phyloP scores from a whole-genome alignment of 2,329 filamentous ascomycete species.

The Trichoderma sp. region DNA sequence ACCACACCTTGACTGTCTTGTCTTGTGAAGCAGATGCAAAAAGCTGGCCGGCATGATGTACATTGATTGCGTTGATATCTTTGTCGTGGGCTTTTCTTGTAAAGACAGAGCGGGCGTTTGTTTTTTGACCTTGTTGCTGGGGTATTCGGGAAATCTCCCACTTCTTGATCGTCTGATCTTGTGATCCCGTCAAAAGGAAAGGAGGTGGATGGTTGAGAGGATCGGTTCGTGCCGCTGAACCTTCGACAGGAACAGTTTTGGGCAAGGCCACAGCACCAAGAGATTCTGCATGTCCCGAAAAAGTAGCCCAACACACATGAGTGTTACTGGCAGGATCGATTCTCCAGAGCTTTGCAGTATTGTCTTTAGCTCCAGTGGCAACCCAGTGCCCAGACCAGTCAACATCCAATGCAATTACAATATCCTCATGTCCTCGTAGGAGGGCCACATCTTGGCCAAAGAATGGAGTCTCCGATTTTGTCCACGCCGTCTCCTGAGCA shows the following conservation, averaged over 20 bases:
- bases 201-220: slow-evolving; percentile 78
- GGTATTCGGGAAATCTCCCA: slow-evolving; percentile 74
- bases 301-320: slow-evolving; percentile 76
- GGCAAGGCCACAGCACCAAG: slow-evolving; percentile 87
- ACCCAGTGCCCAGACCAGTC: slow-evolving; percentile 99
- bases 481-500: slow-evolving; percentile 28
- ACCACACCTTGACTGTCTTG: slow-evolving; percentile 96
- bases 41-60: slow-evolving; percentile 71
- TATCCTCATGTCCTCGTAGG: slow-evolving; percentile 89
- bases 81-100: slow-evolving; percentile 98
- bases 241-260: slow-evolving; percentile 64
- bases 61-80: slow-evolving; percentile 93
- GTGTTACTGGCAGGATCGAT: slow-evolving; percentile 74
- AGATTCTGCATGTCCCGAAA: slow-evolving; percentile 92
- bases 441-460: slow-evolving; percentile 89
- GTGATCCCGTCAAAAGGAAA: slow-evolving; percentile 88
- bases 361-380: slow-evolving; percentile 94
- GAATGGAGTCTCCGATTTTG: slow-evolving; percentile 50
- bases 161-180: slow-evolving; percentile 92
- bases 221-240: slow-evolving; percentile 69
- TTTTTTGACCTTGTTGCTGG: slow-evolving; percentile 47
- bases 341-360: slow-evolving; percentile 87
- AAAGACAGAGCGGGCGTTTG: slow-evolving; percentile 68
- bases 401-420: slow-evolving; percentile 89
- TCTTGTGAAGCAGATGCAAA: slow-evolving; percentile 98